Base-by-base conservation (phyloP, 352 stramenopile species). In the Globisporangium recalcitrans region DNA sequence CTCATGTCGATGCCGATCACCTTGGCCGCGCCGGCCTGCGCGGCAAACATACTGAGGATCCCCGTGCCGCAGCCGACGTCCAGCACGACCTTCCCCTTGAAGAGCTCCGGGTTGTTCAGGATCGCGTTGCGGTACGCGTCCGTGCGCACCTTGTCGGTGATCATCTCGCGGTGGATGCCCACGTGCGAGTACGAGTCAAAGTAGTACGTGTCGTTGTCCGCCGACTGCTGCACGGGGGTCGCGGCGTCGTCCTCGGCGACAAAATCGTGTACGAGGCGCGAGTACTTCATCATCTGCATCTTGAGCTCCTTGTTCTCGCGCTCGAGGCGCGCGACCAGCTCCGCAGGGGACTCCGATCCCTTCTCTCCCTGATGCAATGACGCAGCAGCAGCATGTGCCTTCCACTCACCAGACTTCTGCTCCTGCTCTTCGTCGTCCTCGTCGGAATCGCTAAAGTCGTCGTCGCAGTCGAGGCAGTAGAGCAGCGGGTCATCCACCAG, bases 121-220 rank as follows among this genome's bases (percentile, higher is more conserved):
- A 99, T 99, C 16, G 95, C 95, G 69, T 98, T 96, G 74, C 96
- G 93, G 78, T 99, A 99, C 13, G 89, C 97, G 52, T 97, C 75
- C 24, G 97, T 99, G 49, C 97, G 93, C n/a, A 99, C 93, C 34
- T 63, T 71, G 68, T 93, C 85, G 34, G 79, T 90, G 70, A 93
- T 88, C 85, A 93, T 93, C 78, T 99, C 97, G 69, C 98, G 93
- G 74, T 99, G 97, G 72, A 99, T 99, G 44, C 93, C 91, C 72
- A 98, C 96, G 64, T 99, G 96, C 44, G 94, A 98, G 75, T 99
- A 99, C 57, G 93, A 98, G 77, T 99, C 94, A 60, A 98, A 99
- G 77, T 99, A 99, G 73, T 99, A 99, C 69, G 85, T 91, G 68
- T 93, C 82, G 52, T 91, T 91, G 67, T 95, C 83, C 0, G 71